These are phyloP conservation scores for Pseudocercospora crystallina DNA, from an alignment of 2,329 filamentous ascomycete species.

Conservation along the genomic window DNA sequence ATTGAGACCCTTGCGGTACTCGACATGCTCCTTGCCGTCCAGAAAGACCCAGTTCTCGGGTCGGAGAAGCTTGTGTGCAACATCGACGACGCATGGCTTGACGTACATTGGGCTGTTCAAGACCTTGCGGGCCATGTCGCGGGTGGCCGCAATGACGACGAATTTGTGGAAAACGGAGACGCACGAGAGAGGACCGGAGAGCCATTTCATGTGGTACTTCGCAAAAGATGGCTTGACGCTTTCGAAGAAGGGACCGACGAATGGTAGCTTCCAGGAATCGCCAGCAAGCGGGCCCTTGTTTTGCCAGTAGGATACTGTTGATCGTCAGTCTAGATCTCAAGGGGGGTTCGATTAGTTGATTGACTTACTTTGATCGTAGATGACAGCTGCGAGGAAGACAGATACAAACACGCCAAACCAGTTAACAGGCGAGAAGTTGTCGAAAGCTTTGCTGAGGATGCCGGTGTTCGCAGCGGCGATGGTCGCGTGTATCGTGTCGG, in stretches of 20 bases:
- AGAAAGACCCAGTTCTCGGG: slow-evolving; percentile 95
- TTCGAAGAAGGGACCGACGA: slow-evolving; percentile 87
- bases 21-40: slow-evolving; percentile 90
- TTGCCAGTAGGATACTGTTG: slow-evolving; percentile 47
- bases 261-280: slow-evolving; percentile 49
- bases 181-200: slow-evolving; percentile 86
- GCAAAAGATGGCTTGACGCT: slow-evolving; percentile 90
- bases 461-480: slow-evolving; percentile 59
- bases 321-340: too few relatives aligned
- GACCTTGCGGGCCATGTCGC: slow-evolving; percentile 93
- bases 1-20: slow-evolving; percentile 96
- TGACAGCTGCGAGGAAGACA: slow-evolving; percentile 67
- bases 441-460: slow-evolving; percentile 56
- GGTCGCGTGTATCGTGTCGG: slow-evolving; percentile 56
- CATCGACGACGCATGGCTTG: slow-evolving; percentile 95
- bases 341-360: background rate
- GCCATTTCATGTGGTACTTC: slow-evolving; percentile 90
- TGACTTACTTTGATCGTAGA: slow-evolving; percentile 85
- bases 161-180: slow-evolving; percentile 99
- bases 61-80: slow-evolving; percentile 88
- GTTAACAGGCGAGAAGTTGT: slow-evolving; percentile 51
- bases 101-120: slow-evolving; percentile 91
- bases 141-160: slow-evolving; percentile 91
- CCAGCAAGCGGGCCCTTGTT: slow-evolving; percentile 49
- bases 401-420: slow-evolving; percentile 69